Evolutionary conservation across 2,329 filamentous ascomycete species (phyloP).

Genomic region (Ceratocystis ficicola): DNA sequence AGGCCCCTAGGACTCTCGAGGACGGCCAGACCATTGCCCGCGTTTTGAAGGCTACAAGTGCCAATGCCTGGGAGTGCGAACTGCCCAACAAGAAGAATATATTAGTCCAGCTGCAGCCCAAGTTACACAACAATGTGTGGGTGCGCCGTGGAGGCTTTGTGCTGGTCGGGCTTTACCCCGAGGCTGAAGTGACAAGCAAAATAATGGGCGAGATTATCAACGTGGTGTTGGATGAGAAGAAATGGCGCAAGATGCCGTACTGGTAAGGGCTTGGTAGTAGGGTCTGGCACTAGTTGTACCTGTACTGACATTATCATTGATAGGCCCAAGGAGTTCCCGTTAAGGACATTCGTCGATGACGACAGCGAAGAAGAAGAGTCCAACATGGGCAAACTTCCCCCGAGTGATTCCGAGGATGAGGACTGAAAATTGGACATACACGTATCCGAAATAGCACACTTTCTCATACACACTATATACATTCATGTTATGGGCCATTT

Average conservation of each 20-base stretch:
- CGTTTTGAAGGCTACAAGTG: conserved; percentile 71
- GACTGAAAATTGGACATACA: conserved; percentile 12
- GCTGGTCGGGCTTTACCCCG: conserved; percentile 56
- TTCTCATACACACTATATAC: background rate
- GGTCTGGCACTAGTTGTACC: background rate
- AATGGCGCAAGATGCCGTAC: conserved; percentile 78
- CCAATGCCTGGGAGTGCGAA: conserved; percentile 74
- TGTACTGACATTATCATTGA: background rate
- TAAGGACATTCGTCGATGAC: conserved; percentile 32
- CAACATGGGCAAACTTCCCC: conserved; percentile 72
- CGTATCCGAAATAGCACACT: background rate
- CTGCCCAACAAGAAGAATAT: conserved; percentile 54
- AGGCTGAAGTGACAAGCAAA: conserved; percentile 59
- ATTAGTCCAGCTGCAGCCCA: conserved; percentile 68
- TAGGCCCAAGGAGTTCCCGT: conserved; percentile 60
- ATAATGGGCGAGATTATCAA: conserved; percentile 84
- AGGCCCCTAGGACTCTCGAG: conserved; percentile 14
- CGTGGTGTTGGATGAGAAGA: conserved; percentile 79
- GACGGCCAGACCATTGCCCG: conserved; percentile 57
- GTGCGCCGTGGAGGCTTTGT: conserved; percentile 83
- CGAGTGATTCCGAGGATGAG: conserved; percentile 65
- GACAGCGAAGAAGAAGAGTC: conserved; percentile 58
- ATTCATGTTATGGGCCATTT: background rate
- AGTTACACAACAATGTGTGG: conserved; percentile 88
- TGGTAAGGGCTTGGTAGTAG: conserved; percentile 45